These are phyloP conservation scores for Trichoderma sp. DNA, from an alignment of 2,329 filamentous ascomycete species.

Conservation along the genomic window DNA sequence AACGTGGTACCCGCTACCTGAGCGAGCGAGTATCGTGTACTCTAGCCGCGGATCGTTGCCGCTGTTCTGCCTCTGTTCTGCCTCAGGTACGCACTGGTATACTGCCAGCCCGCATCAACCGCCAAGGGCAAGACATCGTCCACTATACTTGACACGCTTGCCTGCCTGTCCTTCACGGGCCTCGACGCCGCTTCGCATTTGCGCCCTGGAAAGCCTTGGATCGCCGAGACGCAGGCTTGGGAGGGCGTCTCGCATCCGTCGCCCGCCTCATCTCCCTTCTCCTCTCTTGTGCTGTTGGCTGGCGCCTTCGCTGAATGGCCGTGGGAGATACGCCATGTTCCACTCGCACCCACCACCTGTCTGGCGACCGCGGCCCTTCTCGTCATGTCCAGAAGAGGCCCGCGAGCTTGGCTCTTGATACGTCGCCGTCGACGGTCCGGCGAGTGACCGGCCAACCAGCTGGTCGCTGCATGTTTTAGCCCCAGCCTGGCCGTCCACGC, in stretches of 20 bases:
- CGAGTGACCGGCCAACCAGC: slow-evolving; percentile 25
- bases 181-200: not conserved
- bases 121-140: not conserved
- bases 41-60: not conserved
- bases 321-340: slow-evolving; percentile 13
- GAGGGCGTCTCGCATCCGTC: not conserved
- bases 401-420: slow-evolving; percentile 14
- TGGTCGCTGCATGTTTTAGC: slow-evolving; percentile 28
- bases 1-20: not conserved
- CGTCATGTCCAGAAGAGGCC: slow-evolving; percentile 5
- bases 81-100: not conserved
- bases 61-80: too few relatives aligned
- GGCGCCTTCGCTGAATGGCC: slow-evolving; percentile 13
- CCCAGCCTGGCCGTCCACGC: slow-evolving; percentile 30
- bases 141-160: not conserved
- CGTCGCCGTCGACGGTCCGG: slow-evolving; percentile 19
- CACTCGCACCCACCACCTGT: slow-evolving; percentile 21
- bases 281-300: not conserved
- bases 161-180: not conserved
- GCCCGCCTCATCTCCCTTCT: slow-evolving; percentile 3
- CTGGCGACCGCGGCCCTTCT: slow-evolving; percentile 13
- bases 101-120: not conserved
- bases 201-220: not conserved
- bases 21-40: not conserved
- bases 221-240: not conserved